A percentile compares a stretch with the other conserved stretches of the same genome.
Evolutionary conservation across 202 grass and related monocot genomes (phyloP).

Genomic region (Schoenoplectus triqueter): DNA sequence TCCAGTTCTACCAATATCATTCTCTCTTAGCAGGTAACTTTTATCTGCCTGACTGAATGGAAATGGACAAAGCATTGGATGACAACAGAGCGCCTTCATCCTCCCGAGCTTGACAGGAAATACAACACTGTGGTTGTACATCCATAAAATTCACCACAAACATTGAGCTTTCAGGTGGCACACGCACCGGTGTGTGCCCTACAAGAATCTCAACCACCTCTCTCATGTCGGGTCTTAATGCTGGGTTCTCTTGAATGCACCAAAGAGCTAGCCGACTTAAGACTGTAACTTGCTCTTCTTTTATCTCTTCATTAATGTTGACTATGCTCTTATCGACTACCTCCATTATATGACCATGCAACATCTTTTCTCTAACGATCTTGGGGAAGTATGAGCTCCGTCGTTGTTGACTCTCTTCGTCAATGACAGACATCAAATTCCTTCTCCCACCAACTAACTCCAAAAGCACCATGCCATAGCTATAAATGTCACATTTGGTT

Average conservation of each 20-base stretch:
- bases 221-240: conserved; percentile 48
- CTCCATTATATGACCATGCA: conserved; percentile 38
- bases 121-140: no score
- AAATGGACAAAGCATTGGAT: no score
- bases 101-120: no score
- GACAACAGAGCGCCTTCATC: no score
- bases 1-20: no score
- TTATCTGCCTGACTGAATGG: no score
- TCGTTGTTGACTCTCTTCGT: not conserved
- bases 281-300: conserved; percentile 37
- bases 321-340: conserved; percentile 41
- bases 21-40: no score
- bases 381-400: conserved; percentile 39
- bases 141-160: not conserved
- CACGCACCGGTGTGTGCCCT: conserved; percentile 40
- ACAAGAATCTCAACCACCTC: conserved; percentile 64
- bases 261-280: conserved; percentile 39
- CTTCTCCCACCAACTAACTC: conserved; percentile 42
- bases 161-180: conserved; percentile 43
- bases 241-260: not conserved
- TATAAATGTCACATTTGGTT: conserved; percentile 40
- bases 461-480: conserved; percentile 44
- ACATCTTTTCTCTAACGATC: conserved; percentile 34
- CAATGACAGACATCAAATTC: not conserved
- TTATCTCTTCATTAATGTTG: not conserved